A percentile compares a stretch with the other conserved stretches of the same genome.
Conservation (phyloP, 345 rosid species). For the Cochlearia excelsa region DNA sequence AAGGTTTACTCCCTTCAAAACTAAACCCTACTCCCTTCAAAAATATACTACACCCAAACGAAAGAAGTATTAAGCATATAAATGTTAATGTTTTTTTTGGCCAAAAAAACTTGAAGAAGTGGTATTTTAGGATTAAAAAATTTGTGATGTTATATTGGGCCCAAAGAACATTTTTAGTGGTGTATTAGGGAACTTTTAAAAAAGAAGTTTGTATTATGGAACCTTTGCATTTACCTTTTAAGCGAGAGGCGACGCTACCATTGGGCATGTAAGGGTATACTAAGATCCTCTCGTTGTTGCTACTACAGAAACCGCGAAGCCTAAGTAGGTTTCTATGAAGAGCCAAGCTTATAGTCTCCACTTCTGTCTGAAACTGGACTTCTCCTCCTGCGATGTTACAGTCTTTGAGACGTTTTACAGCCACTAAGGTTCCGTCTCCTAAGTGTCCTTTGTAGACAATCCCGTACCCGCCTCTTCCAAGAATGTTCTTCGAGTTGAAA, state of each 20-base stretch:
- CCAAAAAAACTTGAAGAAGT: no score
- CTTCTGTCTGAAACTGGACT: conserved; percentile 96
- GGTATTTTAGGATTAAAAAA: no score
- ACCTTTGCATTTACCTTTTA: conserved; percentile 52
- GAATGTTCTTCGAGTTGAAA: conserved; percentile 81
- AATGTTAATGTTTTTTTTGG: no score
- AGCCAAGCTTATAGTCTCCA: conserved; percentile 92
- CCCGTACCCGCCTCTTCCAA: conserved; percentile 93
- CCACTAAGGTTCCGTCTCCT: conserved; percentile 70
- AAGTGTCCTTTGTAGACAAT: conserved; percentile 89
- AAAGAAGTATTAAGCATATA: no score
- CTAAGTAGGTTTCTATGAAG: conserved; percentile 95
- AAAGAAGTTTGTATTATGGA: no score
- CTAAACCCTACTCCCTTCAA: no score
- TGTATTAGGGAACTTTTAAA: no score
- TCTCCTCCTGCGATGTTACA: conserved; percentile 85
- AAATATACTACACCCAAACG: no score
- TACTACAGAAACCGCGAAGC: conserved; percentile 91
- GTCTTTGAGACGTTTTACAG: conserved; percentile 97
- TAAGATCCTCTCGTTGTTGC: conserved; percentile 84
- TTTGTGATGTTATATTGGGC: no score
- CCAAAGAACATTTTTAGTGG: no score
- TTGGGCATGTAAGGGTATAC: conserved; percentile 96
- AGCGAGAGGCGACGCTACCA: conserved; percentile 92
- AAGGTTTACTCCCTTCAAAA: no score